Base-by-base conservation (phyloP, 345 rosid genomes). In the Brassica rapa region DNA sequence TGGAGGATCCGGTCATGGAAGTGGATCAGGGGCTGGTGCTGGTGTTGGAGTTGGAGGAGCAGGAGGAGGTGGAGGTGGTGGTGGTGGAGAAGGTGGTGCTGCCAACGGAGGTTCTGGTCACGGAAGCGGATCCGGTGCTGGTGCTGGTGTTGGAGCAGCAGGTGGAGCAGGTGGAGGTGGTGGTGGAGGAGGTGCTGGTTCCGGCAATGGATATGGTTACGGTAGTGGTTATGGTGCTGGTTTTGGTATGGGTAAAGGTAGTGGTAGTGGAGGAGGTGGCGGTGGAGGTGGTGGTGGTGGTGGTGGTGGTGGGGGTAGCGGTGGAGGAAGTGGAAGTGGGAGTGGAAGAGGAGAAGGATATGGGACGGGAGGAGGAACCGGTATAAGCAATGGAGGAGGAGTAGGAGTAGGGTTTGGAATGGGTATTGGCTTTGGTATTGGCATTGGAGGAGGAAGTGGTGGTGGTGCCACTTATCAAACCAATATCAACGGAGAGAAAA, bases 151-250 rank as follows among this genome's bases (percentile, higher is more conserved):
- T n/a, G 77, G 85, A 2, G 77, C 80, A 0, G 35, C 2, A 0
- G 76, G 70, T 1, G 83, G 83, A 0, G 74, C 77, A 0, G 32
- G 81, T 0, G 79, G 84, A 0, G 81, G 82, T 0, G 73, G 80
- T 1, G 84, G 84, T 1, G 69, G 72, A 5, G 83, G 83, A 5
- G 84, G 81, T 21, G 66, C 39, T 14, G 86, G 86, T 39, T 64
- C 30, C 25, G 83, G 84, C 6, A 70, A 33, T 43, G 85, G 84
- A 16, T 73, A 39, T 65, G 87, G 86, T 37, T 77, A 75, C 15
- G 86, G 84, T 4, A 79, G 65, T 62, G 87, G 87, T 27, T 68
- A 60, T 49, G 86, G 86, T 32, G 79, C 55, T 37, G 30, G 83
- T 16, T 30, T 65, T 6, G 85, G 68, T 4, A 74, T 15, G 5